phyloP scores from a whole-genome alignment of 768 basidiomycete genomes.

The Trametes maxima region DNA sequence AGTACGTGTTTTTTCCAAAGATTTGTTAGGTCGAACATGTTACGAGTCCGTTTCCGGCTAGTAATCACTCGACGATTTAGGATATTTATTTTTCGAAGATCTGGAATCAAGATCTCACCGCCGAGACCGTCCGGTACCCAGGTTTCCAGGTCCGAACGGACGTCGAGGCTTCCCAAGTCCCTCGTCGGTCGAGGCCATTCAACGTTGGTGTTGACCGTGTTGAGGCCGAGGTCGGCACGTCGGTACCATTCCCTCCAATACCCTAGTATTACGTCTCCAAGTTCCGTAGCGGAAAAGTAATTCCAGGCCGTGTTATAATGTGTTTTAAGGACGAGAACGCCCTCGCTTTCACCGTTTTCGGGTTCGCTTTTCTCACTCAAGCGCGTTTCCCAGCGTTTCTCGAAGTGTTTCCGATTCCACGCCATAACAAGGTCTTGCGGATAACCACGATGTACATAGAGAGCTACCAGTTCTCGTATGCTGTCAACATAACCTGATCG shows the following conservation, averaged over 20 bases:
- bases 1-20: too few species aligned
- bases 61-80: too few species aligned
- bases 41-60: too few species aligned
- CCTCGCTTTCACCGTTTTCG: not conserved
- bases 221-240: not conserved
- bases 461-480: constrained; percentile 26
- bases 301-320: constrained; percentile 38
- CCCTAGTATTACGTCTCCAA: constrained; percentile 32
- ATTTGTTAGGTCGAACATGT: too few species aligned
- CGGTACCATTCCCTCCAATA: constrained; percentile 26
- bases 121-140: too few species aligned
- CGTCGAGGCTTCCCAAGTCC: not conserved
- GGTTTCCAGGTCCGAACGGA: not conserved
- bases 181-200: not conserved
- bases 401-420: constrained; percentile 32
- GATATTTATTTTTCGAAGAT: too few species aligned
- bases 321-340: constrained; percentile 37
- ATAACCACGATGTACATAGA: constrained; percentile 37
- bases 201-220: not conserved
- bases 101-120: too few species aligned
- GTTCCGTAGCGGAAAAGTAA: constrained; percentile 35
- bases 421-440: constrained; percentile 29
- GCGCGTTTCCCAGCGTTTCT: constrained; percentile 35
- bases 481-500: constrained; percentile 32
- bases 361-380: constrained; percentile 14